Evolutionary conservation across 2,329 filamentous ascomycete species (phyloP), one percentile per base, ranked within the genome.

Genomic region (Microdochium nivale): DNA sequence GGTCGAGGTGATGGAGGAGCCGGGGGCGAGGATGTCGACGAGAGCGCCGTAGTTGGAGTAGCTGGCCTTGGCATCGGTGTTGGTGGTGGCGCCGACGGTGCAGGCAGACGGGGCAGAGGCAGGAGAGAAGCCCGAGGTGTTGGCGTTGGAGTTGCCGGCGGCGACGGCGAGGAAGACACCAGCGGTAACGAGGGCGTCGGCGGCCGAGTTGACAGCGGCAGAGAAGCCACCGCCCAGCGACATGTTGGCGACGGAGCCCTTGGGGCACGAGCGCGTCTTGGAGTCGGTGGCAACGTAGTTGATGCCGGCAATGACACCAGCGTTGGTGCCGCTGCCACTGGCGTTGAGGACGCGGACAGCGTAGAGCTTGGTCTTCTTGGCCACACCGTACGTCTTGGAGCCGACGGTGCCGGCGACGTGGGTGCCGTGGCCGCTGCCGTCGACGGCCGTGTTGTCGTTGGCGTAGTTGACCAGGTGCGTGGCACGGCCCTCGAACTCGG

Each of bases 151-250:
- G 60, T 82, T 82, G 44, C 79, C 79, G 19, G 79, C 79, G 2
- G 79, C 79, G 11, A 80, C 78, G 49, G 74, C 77, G 37, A 80
- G 67, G 59, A 79, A 78, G 54, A 80, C 66, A 14, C 77, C 78
- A 0, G 69, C 65, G 8, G 57, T 57, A 56, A 76, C 67, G 25
- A 78, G 68, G 51, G 65, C 66, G 25, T 68, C 68, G 9, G 79
- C 76, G 9, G 78, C 78, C 19, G 60, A 62, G 70, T 81, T 82
- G 56, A 80, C 58, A 11, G 77, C 62, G 2, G 66, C 52, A 2
- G 75, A 76, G 53, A 58, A 65, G 52, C 58, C 49, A 16, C 78
- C 78, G 10, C 79, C 78, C 3, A 83, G 73, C 16, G 76, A 79
- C 78, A 82, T 79, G 67, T 76, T 79, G 58, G 76, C 72, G 16